These are phyloP conservation scores for Amylostereum areolatum DNA, from an alignment of 1,284 basidiomycete genomes.

Conservation along the genomic window DNA sequence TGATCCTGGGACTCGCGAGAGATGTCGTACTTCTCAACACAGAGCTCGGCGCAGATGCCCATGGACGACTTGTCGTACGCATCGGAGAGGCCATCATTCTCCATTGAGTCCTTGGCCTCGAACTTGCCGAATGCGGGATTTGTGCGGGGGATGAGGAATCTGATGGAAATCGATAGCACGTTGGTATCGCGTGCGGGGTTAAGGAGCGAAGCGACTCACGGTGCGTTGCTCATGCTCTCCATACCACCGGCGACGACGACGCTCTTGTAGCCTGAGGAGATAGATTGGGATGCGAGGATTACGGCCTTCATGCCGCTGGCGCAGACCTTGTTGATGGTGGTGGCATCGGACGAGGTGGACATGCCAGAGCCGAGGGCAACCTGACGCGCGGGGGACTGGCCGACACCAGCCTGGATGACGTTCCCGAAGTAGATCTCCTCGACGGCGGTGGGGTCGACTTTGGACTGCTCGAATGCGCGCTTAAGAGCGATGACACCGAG, in stretches of 20 bases:
- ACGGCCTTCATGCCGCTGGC: constrained; percentile 94
- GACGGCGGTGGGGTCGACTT: constrained; percentile 75
- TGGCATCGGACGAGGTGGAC: constrained; percentile 85
- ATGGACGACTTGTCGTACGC: constrained; percentile 95
- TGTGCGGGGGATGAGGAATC: constrained; percentile 87
- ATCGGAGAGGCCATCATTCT: constrained; percentile 93
- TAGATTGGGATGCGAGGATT: constrained; percentile 89
- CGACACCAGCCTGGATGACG: constrained; percentile 93
- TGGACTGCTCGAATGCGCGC: constrained; percentile 78
- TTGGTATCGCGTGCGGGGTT: neutral
- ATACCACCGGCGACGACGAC: constrained; percentile 94
- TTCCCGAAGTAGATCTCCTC: constrained; percentile 98
- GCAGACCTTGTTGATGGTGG: constrained; percentile 99
- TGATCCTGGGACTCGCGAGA: constrained; percentile 83
- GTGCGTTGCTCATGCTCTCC: constrained; percentile 97
- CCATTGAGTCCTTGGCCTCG: constrained; percentile 81
- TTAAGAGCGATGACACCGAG: constrained; percentile 89
- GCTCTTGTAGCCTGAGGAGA: constrained; percentile 80
- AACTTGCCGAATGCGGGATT: constrained; percentile 90
- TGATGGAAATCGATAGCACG: constrained; percentile 25
- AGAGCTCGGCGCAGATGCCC: constrained; percentile 91
- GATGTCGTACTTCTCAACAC: constrained; percentile 83
- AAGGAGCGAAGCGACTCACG: constrained; percentile 45
- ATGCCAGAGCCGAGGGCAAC: constrained; percentile 87
- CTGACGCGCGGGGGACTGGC: constrained; percentile 93